These are phyloP conservation scores for Tolypocladium ophioglossoides DNA, from an alignment of 2,329 filamentous ascomycete genomes.

Conservation along the genomic window DNA sequence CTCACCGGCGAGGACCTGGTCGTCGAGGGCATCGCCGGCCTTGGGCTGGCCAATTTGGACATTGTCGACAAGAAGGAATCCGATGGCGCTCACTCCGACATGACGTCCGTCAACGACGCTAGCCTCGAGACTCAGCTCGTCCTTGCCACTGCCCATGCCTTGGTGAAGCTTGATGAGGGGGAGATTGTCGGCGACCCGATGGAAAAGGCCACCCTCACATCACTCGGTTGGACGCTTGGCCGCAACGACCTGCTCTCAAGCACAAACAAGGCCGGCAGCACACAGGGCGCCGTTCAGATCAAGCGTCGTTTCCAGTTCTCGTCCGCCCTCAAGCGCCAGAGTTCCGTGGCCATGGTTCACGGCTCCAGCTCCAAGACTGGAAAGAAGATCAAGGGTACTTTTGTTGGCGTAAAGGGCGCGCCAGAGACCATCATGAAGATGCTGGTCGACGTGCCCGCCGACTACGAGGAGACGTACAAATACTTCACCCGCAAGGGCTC, in stretches of 20 bases:
- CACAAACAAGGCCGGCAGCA: slow-evolving; percentile 28
- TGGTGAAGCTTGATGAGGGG: slow-evolving; percentile 93
- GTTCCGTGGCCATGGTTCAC: slow-evolving; percentile 77
- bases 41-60: slow-evolving; percentile 60
- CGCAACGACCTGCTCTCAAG: slow-evolving; percentile 74
- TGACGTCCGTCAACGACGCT: slow-evolving; percentile 60
- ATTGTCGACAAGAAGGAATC: slow-evolving; percentile 55
- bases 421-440: slow-evolving; percentile 95
- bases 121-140: slow-evolving; percentile 82
- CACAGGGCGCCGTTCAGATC: slow-evolving; percentile 71
- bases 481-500: slow-evolving; percentile 95
- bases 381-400: slow-evolving; percentile 72
- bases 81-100: slow-evolving; percentile 73
- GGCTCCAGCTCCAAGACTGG: slow-evolving; percentile 61
- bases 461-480: slow-evolving; percentile 98
- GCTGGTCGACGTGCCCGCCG: slow-evolving; percentile 67
- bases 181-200: slow-evolving; percentile 97
- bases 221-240: slow-evolving; percentile 88
- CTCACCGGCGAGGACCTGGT: slow-evolving; percentile 93
- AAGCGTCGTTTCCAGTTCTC: slow-evolving; percentile 98
- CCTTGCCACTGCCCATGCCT: slow-evolving; percentile 84
- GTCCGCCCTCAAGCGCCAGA: slow-evolving; percentile 90
- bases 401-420: slow-evolving; percentile 92
- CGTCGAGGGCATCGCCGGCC: slow-evolving; percentile 89
- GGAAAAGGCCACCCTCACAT: slow-evolving; percentile 89